Percentiles rank a stretch among this genome's conserved stretches.
These are phyloP conservation scores for Cadophora luteo-olivacea DNA, from an alignment of 2,329 filamentous ascomycete genomes.

Conservation along the genomic window DNA sequence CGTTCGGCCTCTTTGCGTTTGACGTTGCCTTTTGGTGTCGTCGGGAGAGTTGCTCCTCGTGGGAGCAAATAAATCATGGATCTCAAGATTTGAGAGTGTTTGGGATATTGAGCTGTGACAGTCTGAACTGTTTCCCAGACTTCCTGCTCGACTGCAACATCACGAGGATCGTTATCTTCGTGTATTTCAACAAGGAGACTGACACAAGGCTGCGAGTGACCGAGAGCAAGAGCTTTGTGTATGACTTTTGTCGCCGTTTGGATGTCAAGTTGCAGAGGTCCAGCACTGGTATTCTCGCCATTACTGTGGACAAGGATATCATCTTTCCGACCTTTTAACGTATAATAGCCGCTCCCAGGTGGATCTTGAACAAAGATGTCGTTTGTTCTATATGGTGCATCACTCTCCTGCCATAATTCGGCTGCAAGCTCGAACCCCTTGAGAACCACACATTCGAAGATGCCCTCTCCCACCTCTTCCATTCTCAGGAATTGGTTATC, in stretches of 20 bases:
- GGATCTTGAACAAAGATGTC: slow-evolving; percentile 45
- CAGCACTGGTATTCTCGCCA: slow-evolving; percentile 45
- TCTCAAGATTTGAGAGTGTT: slow-evolving; percentile 38
- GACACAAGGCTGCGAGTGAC: slow-evolving; percentile 39
- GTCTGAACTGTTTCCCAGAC: slow-evolving; percentile 37
- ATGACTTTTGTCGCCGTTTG: slow-evolving; percentile 38
- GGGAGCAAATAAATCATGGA: slow-evolving; percentile 42
- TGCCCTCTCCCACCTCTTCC: slow-evolving; percentile 41
- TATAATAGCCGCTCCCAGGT: slow-evolving; percentile 41
- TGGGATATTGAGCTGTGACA: slow-evolving; percentile 36
- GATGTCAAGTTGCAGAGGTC: slow-evolving; percentile 41
- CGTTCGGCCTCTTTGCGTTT: slow-evolving; percentile 42
- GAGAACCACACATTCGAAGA: slow-evolving; percentile 44
- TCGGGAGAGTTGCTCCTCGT: slow-evolving; percentile 37
- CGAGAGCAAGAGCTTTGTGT: slow-evolving; percentile 38
- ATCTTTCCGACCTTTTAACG: slow-evolving; percentile 44
- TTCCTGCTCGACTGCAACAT: slow-evolving; percentile 9
- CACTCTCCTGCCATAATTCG: slow-evolving; percentile 41
- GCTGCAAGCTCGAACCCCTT: slow-evolving; percentile 45
- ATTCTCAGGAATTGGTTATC: slow-evolving; percentile 40
- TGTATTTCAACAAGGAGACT: slow-evolving; percentile 41
- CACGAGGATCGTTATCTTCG: slow-evolving; percentile 30
- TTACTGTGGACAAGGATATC: slow-evolving; percentile 44
- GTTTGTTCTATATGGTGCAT: slow-evolving; percentile 43
- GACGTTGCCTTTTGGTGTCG: slow-evolving; percentile 45